Evolutionary conservation across 352 stramenopile species (phyloP).

Genomic region (Pythium biforme): DNA sequence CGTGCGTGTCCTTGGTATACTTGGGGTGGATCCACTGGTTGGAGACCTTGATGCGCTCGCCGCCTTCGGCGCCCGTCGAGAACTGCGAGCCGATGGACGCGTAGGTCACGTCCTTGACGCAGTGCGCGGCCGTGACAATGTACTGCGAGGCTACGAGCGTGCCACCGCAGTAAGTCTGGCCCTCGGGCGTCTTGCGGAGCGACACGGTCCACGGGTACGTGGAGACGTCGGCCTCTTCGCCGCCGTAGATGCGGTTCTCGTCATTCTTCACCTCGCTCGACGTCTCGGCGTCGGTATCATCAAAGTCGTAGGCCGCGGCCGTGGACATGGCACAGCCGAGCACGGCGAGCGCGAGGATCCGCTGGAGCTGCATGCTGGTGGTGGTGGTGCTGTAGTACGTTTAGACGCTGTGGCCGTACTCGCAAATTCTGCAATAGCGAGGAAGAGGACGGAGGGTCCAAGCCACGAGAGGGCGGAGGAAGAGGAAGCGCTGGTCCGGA

Average conservation of each 20-base stretch:
- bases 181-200: slow-evolving; percentile 40
- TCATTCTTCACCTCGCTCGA: slow-evolving; percentile 6
- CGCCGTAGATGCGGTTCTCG: slow-evolving; percentile 53
- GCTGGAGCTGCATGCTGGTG: slow-evolving; percentile 17
- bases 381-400: background rate
- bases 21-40: slow-evolving; percentile 44
- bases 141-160: slow-evolving; percentile 61
- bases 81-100: slow-evolving; percentile 54
- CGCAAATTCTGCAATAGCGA: slow-evolving; percentile 19
- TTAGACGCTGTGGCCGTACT: background rate
- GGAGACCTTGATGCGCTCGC: slow-evolving; percentile 49
- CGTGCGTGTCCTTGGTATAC: slow-evolving; percentile 52
- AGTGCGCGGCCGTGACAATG: slow-evolving; percentile 73
- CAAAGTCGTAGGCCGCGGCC: slow-evolving; percentile 12
- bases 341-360: slow-evolving; percentile 22
- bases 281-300: slow-evolving; percentile 2
- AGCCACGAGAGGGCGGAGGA: background rate
- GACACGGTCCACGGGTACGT: slow-evolving; percentile 59
- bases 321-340: slow-evolving; percentile 9
- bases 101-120: slow-evolving; percentile 48
- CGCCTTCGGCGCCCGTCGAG: slow-evolving; percentile 36
- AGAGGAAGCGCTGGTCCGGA: background rate
- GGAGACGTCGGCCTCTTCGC: slow-evolving; percentile 47
- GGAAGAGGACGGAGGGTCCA: background rate
- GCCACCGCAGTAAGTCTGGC: slow-evolving; percentile 65